Base-by-base conservation (phyloP, 2,329 filamentous ascomycete genomes). In the Tolypocladium endophyticum region DNA sequence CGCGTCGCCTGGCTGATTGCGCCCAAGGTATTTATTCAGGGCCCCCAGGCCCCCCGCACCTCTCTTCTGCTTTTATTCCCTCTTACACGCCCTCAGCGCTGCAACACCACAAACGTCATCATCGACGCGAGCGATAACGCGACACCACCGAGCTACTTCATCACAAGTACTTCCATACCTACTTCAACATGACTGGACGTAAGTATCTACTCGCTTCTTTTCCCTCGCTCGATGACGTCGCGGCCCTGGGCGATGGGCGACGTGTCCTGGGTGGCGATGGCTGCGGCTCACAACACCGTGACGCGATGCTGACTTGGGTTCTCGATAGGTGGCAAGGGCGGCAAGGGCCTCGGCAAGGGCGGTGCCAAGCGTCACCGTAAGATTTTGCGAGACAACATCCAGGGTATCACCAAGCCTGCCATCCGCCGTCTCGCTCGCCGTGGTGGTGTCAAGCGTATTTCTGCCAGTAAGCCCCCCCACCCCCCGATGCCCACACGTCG, bases 361-460 rank as follows among this genome's bases (percentile, higher is more conserved):
- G 92, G 92, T 78, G 93, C 93, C 80, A 97, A 97, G 89, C 92
- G 92, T 81, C 92, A 97, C 83, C 88, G 93, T 74, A 97, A 97
- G 90, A 97, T 97, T 84, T 86, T 97, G 79, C 91, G 92, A 81
- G 92, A 96, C 89, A 97, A 96, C 89, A 97, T 97, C 76, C 92
- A 97, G 83, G 92, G 92, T 81, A 97, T 97, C 76, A 97, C 92
- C 74, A 97, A 97, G 89, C 92, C 92, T 72, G 92, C 92, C 72
- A 97, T 97, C 80, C 89, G 92, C 73, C 92, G 92, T 95, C 92
- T 97, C 77, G 92, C 92, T 67, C 92, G 92, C 81, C 92, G 92
- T 94, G 92, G 92, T 79, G 92, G 92, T 92, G 92, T 97, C 85
- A 97, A 97, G 90, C 92, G 92, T 96, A 97, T 97, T 74, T 96